Evolutionary conservation across 2,329 filamentous ascomycete species (phyloP).

Genomic region (Colletotrichum cordylinicola): DNA sequence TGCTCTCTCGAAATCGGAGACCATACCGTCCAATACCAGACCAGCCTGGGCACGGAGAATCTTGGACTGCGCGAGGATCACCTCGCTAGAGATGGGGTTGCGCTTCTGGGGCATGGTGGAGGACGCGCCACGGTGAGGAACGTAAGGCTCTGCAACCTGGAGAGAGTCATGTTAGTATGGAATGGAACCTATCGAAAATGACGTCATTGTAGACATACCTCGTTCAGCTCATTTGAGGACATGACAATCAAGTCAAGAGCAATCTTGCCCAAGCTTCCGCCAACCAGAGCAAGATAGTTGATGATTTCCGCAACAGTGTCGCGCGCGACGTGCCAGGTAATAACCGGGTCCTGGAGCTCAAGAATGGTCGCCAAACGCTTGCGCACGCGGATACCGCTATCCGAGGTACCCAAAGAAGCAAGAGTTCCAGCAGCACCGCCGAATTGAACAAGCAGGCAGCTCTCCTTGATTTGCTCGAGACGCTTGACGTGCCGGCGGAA

Average conservation of each 20-base stretch:
- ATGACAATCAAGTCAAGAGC: slow-evolving; percentile 62
- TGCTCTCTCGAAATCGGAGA: slow-evolving; percentile 62
- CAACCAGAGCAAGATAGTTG: slow-evolving; percentile 58
- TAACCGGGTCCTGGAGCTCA: slow-evolving; percentile 51
- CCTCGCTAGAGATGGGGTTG: slow-evolving; percentile 63
- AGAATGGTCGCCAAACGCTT: slow-evolving; percentile 54
- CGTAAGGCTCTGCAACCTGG: slow-evolving; percentile 61
- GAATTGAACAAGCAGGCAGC: slow-evolving; percentile 58
- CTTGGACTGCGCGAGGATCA: slow-evolving; percentile 60
- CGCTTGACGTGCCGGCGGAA: slow-evolving; percentile 54
- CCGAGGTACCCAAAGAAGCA: slow-evolving; percentile 53
- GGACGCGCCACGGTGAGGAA: slow-evolving; percentile 57
- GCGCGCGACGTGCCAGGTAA: slow-evolving; percentile 63
- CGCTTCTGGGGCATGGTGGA: slow-evolving; percentile 66
- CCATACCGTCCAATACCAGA: slow-evolving; percentile 60
- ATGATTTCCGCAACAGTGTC: slow-evolving; percentile 59
- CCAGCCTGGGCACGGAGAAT: slow-evolving; percentile 56
- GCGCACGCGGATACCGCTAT: slow-evolving; percentile 53
- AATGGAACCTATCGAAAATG: not conserved
- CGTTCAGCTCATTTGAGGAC: slow-evolving; percentile 58
- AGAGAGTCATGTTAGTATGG: not conserved
- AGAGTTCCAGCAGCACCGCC: slow-evolving; percentile 62
- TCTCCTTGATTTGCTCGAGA: slow-evolving; percentile 48
- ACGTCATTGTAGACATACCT: slow-evolving; percentile 9
- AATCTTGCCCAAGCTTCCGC: slow-evolving; percentile 59